A percentile compares a stretch with the other conserved stretches of the same genome.
Conservation (phyloP, 371 early-diverging fungal species). For the Haplosporangium sp. region DNA sequence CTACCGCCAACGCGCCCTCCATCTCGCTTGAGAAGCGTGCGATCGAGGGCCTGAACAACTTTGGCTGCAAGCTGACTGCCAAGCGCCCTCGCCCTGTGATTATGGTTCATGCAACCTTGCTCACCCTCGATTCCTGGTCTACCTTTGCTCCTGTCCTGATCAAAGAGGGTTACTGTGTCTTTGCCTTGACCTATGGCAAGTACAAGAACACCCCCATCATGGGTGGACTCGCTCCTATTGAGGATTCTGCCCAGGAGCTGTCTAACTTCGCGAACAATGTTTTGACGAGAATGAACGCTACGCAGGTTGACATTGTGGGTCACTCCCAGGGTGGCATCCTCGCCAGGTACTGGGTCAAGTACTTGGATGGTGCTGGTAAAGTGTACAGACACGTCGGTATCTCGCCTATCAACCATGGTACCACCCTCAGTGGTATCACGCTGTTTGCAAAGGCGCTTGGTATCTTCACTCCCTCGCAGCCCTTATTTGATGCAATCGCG, state of each 20-base stretch:
- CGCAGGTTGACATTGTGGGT: conserved; percentile 44
- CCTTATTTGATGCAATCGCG: conserved; percentile 24
- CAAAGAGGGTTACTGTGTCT: conserved; percentile 46
- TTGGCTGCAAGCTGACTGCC: conserved; percentile 30
- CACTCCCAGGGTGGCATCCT: conserved; percentile 50
- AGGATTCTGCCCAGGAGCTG: conserved; percentile 36
- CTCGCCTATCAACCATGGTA: conserved; percentile 37
- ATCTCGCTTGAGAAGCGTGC: conserved; percentile 14
- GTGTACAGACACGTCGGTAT: conserved; percentile 38
- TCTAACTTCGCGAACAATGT: conserved; percentile 32
- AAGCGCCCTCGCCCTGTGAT: conserved; percentile 32
- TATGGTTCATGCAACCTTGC: conserved; percentile 38
- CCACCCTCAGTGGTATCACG: conserved; percentile 28
- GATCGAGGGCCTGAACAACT: conserved; percentile 33
- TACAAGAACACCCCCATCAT: conserved; percentile 24
- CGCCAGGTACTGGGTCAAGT: conserved; percentile 45
- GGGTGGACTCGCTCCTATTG: conserved; percentile 30
- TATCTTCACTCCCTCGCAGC: conserved; percentile 21
- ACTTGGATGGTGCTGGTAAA: conserved; percentile 45
- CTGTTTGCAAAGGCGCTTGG: conserved; percentile 24
- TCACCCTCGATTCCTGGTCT: conserved; percentile 42
- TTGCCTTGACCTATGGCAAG: conserved; percentile 40
- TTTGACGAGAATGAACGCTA: conserved; percentile 23
- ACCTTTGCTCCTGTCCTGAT: conserved; percentile 24
- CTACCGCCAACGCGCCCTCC: neutral